Conservation (phyloP, 1,284 basidiomycete genomes). For the Leccinum olivaceoglutinosum region DNA sequence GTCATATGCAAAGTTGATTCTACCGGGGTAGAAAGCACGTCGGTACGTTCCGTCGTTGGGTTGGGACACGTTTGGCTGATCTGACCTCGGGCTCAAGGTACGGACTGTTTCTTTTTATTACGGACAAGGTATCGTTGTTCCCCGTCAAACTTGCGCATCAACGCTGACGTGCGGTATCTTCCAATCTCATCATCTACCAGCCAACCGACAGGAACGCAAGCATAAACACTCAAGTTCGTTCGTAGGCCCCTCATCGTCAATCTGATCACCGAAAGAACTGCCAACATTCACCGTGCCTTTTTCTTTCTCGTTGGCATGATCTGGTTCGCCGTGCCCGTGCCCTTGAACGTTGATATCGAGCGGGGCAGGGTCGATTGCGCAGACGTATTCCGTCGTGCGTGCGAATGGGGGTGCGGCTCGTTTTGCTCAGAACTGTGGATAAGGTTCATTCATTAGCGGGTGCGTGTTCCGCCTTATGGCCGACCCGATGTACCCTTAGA, state of each 20-base stretch:
- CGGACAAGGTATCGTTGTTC: conserved; percentile 61
- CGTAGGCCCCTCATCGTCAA: conserved; percentile 55
- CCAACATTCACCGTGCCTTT: conserved; percentile 87
- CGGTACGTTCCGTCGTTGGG: conserved; percentile 41
- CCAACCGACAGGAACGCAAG: background rate
- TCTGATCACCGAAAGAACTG: conserved; percentile 78
- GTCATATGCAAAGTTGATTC: conserved; percentile 42
- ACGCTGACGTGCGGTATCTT: too few relatives aligned
- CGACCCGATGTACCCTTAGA: too few relatives aligned
- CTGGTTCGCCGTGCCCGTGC: conserved; percentile 71
- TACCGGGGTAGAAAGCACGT: conserved; percentile 72
- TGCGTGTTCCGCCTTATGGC: too few relatives aligned
- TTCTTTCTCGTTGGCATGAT: conserved; percentile 82
- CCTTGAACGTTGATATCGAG: conserved; percentile 65
- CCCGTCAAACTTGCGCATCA: background rate
- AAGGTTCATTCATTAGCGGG: too few relatives aligned
- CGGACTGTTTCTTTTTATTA: conserved; percentile 75
- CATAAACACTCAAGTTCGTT: conserved; percentile 70
- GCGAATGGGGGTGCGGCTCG: too few relatives aligned
- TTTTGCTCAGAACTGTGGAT: too few relatives aligned
- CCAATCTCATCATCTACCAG: background rate
- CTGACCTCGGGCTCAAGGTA: conserved; percentile 34
- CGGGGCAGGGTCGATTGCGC: conserved; percentile 51
- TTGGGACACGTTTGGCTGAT: background rate
- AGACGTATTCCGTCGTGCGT: too few relatives aligned